Percentiles rank a stretch among this genome's conserved stretches.
phyloP scores from a whole-genome alignment of 352 stramenopile species.

The Globisporangium megalacanthum region DNA sequence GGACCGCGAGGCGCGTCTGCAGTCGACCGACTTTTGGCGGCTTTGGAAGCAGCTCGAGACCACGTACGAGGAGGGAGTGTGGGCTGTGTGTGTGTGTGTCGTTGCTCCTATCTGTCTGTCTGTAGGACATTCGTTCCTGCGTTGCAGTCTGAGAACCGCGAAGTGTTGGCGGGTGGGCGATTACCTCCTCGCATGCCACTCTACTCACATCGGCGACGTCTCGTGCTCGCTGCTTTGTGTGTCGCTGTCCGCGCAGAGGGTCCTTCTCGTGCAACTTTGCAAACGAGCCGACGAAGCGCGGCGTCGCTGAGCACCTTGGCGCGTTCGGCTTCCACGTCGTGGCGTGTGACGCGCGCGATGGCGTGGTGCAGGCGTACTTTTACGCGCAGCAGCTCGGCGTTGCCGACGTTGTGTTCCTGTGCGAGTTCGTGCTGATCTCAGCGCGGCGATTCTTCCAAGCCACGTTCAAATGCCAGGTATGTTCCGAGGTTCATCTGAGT shows the following conservation, averaged over 20 bases:
- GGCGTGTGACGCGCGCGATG: constrained; percentile 42
- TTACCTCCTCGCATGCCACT: constrained; percentile 10
- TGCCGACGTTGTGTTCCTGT: constrained; percentile 46
- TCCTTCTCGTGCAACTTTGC: constrained; percentile 69
- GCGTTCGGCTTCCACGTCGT: constrained; percentile 53
- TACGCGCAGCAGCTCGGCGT: constrained; percentile 45
- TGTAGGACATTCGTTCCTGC: too few relatives aligned
- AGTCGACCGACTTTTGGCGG: constrained; percentile 26
- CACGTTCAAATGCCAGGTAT: constrained; percentile 78
- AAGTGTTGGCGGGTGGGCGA: not conserved
- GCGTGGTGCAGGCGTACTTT: constrained; percentile 66
- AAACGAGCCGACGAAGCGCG: constrained; percentile 39
- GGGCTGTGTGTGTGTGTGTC: not conserved
- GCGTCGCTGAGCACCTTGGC: constrained; percentile 41
- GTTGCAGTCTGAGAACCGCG: constrained; percentile 4
- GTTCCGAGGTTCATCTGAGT: not conserved
- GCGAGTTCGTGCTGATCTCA: constrained; percentile 75
- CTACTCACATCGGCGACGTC: constrained; percentile 3
- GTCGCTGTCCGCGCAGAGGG: constrained; percentile 26
- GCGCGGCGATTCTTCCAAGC: constrained; percentile 73
- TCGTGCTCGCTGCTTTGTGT: not conserved
- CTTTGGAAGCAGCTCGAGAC: constrained; percentile 60
- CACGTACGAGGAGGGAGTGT: too few relatives aligned
- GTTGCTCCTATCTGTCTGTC: too few relatives aligned
- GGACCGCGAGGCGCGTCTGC: constrained; percentile 18